Percentiles rank a stretch among this genome's conserved stretches.
Evolutionary conservation across 2,329 filamentous ascomycete species (phyloP).

Genomic region (Metarhizium sp.): DNA sequence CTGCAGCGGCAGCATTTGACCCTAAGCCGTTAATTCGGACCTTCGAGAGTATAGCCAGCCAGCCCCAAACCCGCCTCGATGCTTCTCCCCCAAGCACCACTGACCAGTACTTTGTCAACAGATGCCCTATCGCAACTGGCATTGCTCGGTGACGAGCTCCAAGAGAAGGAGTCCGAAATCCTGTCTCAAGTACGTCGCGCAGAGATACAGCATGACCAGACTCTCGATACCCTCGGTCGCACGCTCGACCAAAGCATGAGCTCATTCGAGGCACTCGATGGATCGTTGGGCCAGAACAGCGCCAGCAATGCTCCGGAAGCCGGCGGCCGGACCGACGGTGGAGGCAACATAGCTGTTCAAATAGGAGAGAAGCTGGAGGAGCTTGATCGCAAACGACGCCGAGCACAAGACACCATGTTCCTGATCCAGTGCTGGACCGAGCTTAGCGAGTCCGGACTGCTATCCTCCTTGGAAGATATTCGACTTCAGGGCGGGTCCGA

Average conservation of each 20-base stretch:
- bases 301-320: constrained; percentile 20
- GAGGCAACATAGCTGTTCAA: constrained; percentile 85
- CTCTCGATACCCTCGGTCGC: constrained; percentile 74
- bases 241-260: constrained; percentile 90
- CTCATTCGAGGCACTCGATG: constrained; percentile 83
- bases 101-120: constrained; percentile 16
- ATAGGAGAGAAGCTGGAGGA: constrained; percentile 93
- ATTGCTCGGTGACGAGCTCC: constrained; percentile 70
- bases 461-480: constrained; percentile 82
- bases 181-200: constrained; percentile 83
- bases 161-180: constrained; percentile 83
- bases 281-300: constrained; percentile 60
- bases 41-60: constrained; percentile 59
- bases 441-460: constrained; percentile 79
- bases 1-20: constrained; percentile 63
- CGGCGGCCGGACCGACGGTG: constrained; percentile 37
- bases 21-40: constrained; percentile 93
- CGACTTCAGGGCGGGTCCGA: constrained; percentile 76
- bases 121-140: constrained; percentile 60
- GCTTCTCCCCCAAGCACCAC: not conserved
- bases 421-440: constrained; percentile 95
- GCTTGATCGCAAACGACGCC: constrained; percentile 79
- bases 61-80: constrained; percentile 8
- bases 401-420: constrained; percentile 89
- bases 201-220: constrained; percentile 85